Conservation (phyloP, 495 filamentous ascomycete species). For the Rhypophila decipiens region DNA sequence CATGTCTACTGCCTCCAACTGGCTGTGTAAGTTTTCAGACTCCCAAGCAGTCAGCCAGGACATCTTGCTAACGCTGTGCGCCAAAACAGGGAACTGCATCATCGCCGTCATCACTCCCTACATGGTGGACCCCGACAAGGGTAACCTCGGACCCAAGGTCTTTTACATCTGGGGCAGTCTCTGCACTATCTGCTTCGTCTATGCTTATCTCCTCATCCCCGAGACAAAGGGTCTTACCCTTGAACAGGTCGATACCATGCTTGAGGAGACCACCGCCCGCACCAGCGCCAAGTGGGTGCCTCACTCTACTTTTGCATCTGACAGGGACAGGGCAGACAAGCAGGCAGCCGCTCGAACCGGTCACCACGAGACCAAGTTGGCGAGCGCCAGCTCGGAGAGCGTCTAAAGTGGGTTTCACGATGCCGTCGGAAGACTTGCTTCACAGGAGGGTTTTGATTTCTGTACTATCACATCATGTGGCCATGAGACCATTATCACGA, state of each 20-base stretch:
- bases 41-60: neutral
- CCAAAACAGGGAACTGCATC: constrained; percentile 52
- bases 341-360: constrained; percentile 15
- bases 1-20: constrained; percentile 77
- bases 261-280: constrained; percentile 68
- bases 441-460: neutral
- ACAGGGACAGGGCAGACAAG: constrained; percentile 19
- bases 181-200: constrained; percentile 58
- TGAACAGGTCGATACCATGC: constrained; percentile 84
- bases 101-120: constrained; percentile 71
- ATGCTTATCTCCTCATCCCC: constrained; percentile 70
- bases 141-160: constrained; percentile 63
- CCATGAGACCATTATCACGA: no score
- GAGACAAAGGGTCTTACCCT: constrained; percentile 87
- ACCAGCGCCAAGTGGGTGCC: constrained; percentile 64
- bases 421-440: neutral
- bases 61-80: neutral
- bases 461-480: no score
- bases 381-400: no score
- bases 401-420: neutral
- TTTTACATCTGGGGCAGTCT: constrained; percentile 75
- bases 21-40: constrained; percentile 28
- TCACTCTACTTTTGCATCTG: constrained; percentile 57
- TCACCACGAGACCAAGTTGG: constrained; percentile 4
- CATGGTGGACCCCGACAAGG: constrained; percentile 64